These are phyloP conservation scores for Mrakia frigida DNA, from an alignment of 768 basidiomycete species.

Conservation along the genomic window DNA sequence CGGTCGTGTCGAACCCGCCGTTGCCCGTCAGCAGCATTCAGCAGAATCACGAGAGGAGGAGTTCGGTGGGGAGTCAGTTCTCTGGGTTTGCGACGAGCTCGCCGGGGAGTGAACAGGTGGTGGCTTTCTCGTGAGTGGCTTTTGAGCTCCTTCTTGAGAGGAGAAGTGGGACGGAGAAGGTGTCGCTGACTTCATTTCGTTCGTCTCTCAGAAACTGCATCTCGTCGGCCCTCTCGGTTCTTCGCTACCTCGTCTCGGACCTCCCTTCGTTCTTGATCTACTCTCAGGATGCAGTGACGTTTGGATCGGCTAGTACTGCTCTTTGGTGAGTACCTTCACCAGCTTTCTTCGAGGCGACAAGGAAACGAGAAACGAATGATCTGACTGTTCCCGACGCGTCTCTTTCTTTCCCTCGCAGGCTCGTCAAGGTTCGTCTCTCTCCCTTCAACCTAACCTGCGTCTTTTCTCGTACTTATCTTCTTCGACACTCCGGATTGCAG, in stretches of 20 bases:
- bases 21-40: too few relatives aligned
- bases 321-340: not conserved
- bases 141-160: too few relatives aligned
- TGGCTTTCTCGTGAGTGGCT: slow-evolving; percentile 13
- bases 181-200: not conserved
- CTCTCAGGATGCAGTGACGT: slow-evolving; percentile 17
- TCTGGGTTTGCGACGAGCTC: not conserved
- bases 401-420: not conserved
- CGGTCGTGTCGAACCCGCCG: not conserved
- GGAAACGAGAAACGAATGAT: not conserved
- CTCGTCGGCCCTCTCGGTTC: slow-evolving; percentile 22
- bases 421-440: not conserved
- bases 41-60: not conserved
- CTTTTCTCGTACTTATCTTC: not conserved
- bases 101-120: not conserved
- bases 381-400: not conserved
- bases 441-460: not conserved
- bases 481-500: not conserved
- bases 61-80: not conserved
- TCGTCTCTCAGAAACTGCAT: not conserved
- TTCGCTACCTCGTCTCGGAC: slow-evolving; percentile 33
- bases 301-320: not conserved
- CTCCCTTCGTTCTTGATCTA: slow-evolving; percentile 27
- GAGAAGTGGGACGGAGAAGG: too few relatives aligned
- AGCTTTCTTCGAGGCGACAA: not conserved